These are phyloP conservation scores for Mortierella sp. DNA, from an alignment of 371 early-diverging fungal genomes.

Conservation along the genomic window DNA sequence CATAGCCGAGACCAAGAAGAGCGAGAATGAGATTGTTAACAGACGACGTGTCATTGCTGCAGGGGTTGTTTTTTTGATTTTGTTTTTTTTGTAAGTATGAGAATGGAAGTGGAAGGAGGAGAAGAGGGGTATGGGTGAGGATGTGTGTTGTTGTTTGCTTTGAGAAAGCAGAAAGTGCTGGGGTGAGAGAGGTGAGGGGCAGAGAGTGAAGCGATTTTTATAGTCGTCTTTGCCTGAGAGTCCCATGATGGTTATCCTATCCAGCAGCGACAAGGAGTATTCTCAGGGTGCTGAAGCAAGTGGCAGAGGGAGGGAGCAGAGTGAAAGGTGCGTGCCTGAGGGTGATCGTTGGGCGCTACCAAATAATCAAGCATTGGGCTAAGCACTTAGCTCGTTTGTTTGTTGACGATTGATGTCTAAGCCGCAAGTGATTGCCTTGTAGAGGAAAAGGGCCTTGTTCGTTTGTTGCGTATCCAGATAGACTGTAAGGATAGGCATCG, in stretches of 20 bases:
- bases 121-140: neutral
- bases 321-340: too few species aligned
- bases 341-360: neutral
- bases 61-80: neutral
- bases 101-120: neutral
- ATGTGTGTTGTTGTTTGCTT: too few species aligned
- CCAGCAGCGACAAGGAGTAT: neutral
- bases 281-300: neutral
- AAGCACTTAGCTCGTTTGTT: neutral
- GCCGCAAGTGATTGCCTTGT: neutral
- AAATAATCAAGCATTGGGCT: neutral
- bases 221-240: neutral
- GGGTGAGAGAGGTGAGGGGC: neutral
- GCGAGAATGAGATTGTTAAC: constrained; percentile 22
- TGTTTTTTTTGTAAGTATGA: neutral
- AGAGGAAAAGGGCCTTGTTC: neutral
- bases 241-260: neutral
- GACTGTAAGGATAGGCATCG: neutral
- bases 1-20: constrained; percentile 19
- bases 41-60: constrained; percentile 15
- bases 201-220: neutral
- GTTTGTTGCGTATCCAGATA: neutral
- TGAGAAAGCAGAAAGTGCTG: neutral
- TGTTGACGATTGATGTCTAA: neutral
- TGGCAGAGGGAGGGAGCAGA: neutral